phyloP scores from a whole-genome alignment of 1,284 basidiomycete genomes.

The Anthracocystis setariae region DNA sequence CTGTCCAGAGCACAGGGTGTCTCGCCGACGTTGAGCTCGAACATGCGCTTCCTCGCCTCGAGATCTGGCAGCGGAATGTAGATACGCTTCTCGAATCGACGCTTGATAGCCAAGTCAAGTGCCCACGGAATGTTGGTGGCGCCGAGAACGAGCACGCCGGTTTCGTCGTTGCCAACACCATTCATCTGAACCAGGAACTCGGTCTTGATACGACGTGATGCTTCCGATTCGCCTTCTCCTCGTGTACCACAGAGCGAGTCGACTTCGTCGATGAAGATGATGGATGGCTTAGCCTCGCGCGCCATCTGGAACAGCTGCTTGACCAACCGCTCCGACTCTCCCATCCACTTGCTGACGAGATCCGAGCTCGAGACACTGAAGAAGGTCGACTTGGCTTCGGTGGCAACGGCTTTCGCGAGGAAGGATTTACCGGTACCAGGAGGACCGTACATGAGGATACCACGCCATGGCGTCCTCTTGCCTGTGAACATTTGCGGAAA shows the following conservation, averaged over 20 bases:
- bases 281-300: constrained; percentile 92
- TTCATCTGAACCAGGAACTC: constrained; percentile 98
- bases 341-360: constrained; percentile 99
- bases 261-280: constrained; percentile 99
- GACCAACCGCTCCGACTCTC: constrained; percentile 94
- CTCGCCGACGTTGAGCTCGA: constrained; percentile 92
- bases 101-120: constrained; percentile 96
- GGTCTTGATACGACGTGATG: constrained; percentile 94
- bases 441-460: constrained; percentile 92
- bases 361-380: constrained; percentile 96
- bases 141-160: constrained; percentile 94
- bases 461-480: constrained; percentile 95
- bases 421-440: constrained; percentile 73
- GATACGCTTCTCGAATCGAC: constrained; percentile 97
- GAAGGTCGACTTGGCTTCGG: constrained; percentile 96
- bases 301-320: constrained; percentile 97
- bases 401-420: constrained; percentile 96
- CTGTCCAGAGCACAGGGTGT: constrained; percentile 86
- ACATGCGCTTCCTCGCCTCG: constrained; percentile 93
- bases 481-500: constrained; percentile 98
- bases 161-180: constrained; percentile 94
- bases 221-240: constrained; percentile 95
- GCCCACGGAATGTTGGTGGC: constrained; percentile 90
- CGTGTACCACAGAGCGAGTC: constrained; percentile 94
- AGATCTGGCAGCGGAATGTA: constrained; percentile 95